A percentile compares a stretch with the other conserved stretches of the same genome.
Conservation (phyloP, 768 basidiomycete species). For the Agaricus bisporus region DNA sequence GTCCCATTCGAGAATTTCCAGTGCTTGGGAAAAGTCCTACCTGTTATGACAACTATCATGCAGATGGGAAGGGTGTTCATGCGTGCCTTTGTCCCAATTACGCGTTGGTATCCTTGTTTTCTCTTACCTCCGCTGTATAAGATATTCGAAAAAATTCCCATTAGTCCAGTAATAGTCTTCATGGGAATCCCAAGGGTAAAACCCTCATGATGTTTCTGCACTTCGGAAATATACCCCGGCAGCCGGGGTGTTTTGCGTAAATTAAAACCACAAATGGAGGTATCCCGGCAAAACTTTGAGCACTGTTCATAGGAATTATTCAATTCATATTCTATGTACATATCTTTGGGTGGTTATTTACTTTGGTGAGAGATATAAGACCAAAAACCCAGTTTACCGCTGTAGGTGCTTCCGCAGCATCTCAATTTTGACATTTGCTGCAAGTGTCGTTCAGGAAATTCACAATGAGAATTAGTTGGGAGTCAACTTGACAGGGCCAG, state of each 20-base stretch:
- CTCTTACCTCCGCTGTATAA: not conserved
- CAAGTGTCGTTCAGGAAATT: not conserved
- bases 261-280: not conserved
- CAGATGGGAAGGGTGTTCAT: too few species aligned
- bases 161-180: not conserved
- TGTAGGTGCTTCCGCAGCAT: not conserved
- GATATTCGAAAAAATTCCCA: not conserved
- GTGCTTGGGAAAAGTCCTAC: too few species aligned
- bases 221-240: not conserved
- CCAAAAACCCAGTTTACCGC: not conserved
- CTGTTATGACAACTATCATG: too few species aligned
- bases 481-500: not conserved
- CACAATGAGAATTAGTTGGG: too few species aligned
- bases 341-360: not conserved
- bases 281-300: not conserved
- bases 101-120: not conserved
- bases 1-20: not conserved
- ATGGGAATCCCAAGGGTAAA: not conserved
- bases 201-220: not conserved
- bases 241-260: not conserved
- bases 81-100: too few species aligned
- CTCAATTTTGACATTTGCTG: not conserved
- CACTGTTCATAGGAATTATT: not conserved
- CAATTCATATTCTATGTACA: conserved; percentile 5
- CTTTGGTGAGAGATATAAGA: not conserved